Percentiles rank a stretch among this genome's conserved stretches.
Conservation (phyloP, 164 flowering plant species). For the Chloranthus sessilifolius region DNA sequence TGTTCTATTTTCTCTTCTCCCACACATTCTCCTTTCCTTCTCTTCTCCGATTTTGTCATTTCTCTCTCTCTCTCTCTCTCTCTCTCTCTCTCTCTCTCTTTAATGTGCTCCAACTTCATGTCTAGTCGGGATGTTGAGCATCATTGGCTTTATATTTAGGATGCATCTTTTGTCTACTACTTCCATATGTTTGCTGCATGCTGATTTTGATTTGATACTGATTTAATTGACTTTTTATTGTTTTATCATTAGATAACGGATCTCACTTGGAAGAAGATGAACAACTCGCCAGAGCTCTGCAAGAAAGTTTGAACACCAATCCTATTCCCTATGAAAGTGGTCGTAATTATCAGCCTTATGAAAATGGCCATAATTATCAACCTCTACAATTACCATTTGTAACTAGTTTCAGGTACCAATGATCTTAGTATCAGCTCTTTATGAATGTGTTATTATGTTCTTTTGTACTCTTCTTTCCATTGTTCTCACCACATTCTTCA, state of each 20-base stretch:
- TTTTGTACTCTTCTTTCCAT: background rate
- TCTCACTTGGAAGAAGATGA: conserved; percentile 78
- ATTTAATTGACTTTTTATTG: background rate
- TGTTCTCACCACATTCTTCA: conserved; percentile 17
- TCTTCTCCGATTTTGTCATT: too few species aligned
- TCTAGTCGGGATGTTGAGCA: background rate
- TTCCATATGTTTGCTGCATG: background rate
- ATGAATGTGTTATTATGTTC: conserved; percentile 16
- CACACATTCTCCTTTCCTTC: too few species aligned
- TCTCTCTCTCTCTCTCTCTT: too few species aligned
- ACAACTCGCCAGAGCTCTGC: conserved; percentile 76
- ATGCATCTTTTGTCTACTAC: background rate
- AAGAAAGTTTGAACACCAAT: conserved; percentile 69
- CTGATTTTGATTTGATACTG: background rate
- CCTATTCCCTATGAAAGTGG: conserved; percentile 35
- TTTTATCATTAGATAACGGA: conserved; percentile 28
- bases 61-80: too few species aligned
- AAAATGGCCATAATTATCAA: conserved; percentile 28
- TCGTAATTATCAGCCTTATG: too few species aligned
- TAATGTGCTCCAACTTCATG: background rate
- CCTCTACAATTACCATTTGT: conserved; percentile 48
- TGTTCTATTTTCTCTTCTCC: too few species aligned
- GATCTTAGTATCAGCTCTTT: conserved; percentile 5
- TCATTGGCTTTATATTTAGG: background rate
- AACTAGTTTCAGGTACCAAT: conserved; percentile 58